Evolutionary conservation across 257 asterid genomes (phyloP).

Genomic region (Fraxinus anomala): DNA sequence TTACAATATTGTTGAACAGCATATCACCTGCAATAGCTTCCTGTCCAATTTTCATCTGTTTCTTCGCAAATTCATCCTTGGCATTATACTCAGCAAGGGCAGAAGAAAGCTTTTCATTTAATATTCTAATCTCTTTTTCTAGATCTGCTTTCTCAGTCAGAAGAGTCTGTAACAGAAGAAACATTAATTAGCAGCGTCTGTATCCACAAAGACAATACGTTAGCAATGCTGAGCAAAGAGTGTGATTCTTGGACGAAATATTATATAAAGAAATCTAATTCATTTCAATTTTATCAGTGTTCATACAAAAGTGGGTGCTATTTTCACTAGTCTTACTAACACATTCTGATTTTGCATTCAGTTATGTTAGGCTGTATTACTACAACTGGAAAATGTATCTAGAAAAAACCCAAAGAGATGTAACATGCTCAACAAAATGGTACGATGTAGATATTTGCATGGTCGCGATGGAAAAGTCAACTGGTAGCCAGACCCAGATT

Average conservation of each 20-base stretch:
- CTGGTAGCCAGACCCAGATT: too few species aligned
- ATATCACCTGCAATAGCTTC: constrained; percentile 85
- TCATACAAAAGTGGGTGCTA: neutral
- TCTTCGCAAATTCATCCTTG: constrained; percentile 60
- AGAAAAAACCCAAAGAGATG: too few species aligned
- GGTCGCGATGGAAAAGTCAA: too few species aligned
- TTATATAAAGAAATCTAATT: too few species aligned
- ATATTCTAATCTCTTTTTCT: constrained; percentile 53
- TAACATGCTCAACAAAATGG: too few species aligned
- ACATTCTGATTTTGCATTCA: too few species aligned
- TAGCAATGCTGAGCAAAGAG: neutral
- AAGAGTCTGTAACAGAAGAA: constrained; percentile 50
- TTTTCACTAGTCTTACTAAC: neutral
- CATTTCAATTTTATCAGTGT: neutral
- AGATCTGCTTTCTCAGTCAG: constrained; percentile 54
- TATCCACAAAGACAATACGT: neutral
- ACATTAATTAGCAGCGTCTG: constrained; percentile 9
- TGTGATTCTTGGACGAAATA: neutral
- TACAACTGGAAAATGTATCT: too few species aligned
- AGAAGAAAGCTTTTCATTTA: constrained; percentile 64
- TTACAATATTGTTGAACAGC: neutral
- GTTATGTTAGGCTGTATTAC: too few species aligned
- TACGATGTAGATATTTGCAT: too few species aligned
- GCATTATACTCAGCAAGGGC: constrained; percentile 63
- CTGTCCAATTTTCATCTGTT: constrained; percentile 79